Conservation (phyloP, 2,329 filamentous ascomycete species). For the Trichophaea hybrida region DNA sequence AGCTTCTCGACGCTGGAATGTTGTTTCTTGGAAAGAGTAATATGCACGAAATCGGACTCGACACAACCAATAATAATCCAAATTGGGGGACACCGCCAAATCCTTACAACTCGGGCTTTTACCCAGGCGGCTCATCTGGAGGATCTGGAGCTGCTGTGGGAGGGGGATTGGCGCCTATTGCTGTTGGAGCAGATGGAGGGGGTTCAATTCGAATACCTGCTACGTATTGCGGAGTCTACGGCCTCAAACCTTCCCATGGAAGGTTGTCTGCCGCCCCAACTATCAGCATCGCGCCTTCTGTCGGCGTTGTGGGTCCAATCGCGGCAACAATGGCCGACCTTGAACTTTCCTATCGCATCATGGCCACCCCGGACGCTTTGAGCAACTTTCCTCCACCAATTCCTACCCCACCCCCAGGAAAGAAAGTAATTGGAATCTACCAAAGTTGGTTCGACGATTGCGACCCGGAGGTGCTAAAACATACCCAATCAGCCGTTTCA, state of each 20-base stretch:
- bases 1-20: slow-evolving; percentile 55
- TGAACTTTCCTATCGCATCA: slow-evolving; percentile 65
- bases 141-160: slow-evolving; percentile 58
- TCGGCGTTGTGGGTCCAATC: slow-evolving; percentile 56
- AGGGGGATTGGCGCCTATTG: slow-evolving; percentile 54
- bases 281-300: slow-evolving; percentile 15
- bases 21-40: slow-evolving; percentile 57
- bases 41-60: slow-evolving; percentile 64
- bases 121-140: slow-evolving; percentile 62
- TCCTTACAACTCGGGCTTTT: slow-evolving; percentile 58
- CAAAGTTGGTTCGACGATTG: slow-evolving; percentile 54
- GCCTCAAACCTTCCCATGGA: slow-evolving; percentile 56
- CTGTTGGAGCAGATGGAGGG: slow-evolving; percentile 58
- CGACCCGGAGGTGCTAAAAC: slow-evolving; percentile 46
- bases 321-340: slow-evolving; percentile 64
- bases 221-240: slow-evolving; percentile 58
- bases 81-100: slow-evolving; percentile 60
- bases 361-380: slow-evolving; percentile 55
- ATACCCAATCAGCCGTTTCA: slow-evolving; percentile 40
- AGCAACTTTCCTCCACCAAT: slow-evolving; percentile 50
- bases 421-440: slow-evolving; percentile 52
- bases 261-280: slow-evolving; percentile 46
- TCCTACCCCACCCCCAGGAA: slow-evolving; percentile 46
- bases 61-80: slow-evolving; percentile 60
- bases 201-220: slow-evolving; percentile 61